Conservation (phyloP, 352 stramenopile species). For the Pythium utonaiense region DNA sequence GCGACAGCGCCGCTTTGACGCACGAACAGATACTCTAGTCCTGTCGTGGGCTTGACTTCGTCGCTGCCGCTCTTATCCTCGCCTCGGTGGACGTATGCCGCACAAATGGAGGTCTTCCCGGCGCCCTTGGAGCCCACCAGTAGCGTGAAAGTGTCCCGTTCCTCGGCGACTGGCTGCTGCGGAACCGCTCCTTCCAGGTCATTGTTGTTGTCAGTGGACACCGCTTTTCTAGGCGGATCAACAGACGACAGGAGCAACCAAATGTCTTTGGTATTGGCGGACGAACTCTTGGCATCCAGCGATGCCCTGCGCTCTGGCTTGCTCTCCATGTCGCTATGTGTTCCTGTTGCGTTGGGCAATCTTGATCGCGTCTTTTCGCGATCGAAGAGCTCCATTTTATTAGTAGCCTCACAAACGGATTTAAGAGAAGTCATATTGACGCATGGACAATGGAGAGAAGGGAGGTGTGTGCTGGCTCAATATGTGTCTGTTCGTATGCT, state of each 20-base stretch:
- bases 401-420: slow-evolving; percentile 1
- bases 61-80: slow-evolving; percentile 41
- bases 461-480: background rate
- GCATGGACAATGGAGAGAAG: background rate
- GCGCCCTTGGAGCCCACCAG: slow-evolving; percentile 60
- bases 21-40: slow-evolving; percentile 90
- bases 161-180: slow-evolving; percentile 28
- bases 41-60: slow-evolving; percentile 88
- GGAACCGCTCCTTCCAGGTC: background rate
- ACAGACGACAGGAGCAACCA: slow-evolving; percentile 63
- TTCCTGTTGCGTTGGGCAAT: background rate
- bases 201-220: slow-evolving; percentile 23
- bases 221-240: slow-evolving; percentile 23
- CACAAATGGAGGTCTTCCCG: slow-evolving; percentile 81
- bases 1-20: slow-evolving; percentile 73
- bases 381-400: slow-evolving; percentile 6
- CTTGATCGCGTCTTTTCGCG: background rate
- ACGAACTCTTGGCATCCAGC: slow-evolving; percentile 14
- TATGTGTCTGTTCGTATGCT: no score
- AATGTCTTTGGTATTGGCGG: slow-evolving; percentile 59
- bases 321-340: slow-evolving; percentile 11
- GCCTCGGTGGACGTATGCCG: slow-evolving; percentile 58
- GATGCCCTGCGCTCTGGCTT: slow-evolving; percentile 7
- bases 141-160: slow-evolving; percentile 71
- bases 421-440: background rate